These are phyloP conservation scores for apple (Malus domestica) DNA, from an alignment of 306 rosid genomes.

Conservation along the genomic window ASM211411v1 NC_041789.1:22073001-22073500, in stretches of 20 bases:
- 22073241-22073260: conserved; percentile 62
- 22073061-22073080: conserved; percentile 65
- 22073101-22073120: conserved; percentile 60
- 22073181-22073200: neutral
- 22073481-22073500: neutral
- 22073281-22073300: conserved; percentile 65
- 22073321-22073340: conserved; percentile 60
- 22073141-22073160: neutral
- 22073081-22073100: conserved; percentile 63
- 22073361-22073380: neutral
- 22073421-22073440: neutral
- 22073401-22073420: neutral
- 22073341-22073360: conserved; percentile 16
- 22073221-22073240: conserved; percentile 78
- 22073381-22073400: neutral
- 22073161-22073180: neutral
- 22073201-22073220: conserved; percentile 40
- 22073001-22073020: conserved; percentile 66
- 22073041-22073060: conserved; percentile 91
- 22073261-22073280: conserved; percentile 72
- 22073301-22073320: conserved; percentile 67
- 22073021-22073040: conserved; percentile 87
- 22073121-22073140: neutral
- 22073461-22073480: neutral
- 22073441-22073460: neutral